A percentile compares a stretch with the other conserved stretches of the same genome.
These are phyloP conservation scores for Cinnamomum chago DNA, from an alignment of 164 flowering plant species.

Conservation along the genomic window DNA sequence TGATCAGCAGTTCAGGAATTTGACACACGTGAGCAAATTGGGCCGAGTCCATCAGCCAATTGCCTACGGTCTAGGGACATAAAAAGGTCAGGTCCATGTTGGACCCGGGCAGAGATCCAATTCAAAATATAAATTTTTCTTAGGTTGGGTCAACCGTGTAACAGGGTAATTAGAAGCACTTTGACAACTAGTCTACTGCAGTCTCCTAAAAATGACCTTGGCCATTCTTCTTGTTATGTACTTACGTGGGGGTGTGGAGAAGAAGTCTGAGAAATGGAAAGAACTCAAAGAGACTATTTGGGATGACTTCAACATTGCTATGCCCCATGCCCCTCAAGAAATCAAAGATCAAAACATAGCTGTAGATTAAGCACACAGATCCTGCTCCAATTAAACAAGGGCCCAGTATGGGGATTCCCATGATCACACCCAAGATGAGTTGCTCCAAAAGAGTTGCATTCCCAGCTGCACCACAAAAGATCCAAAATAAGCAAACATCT, in stretches of 20 bases:
- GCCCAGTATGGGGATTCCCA: slow-evolving; percentile 60
- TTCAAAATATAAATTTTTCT: too few species aligned
- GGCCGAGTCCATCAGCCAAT: too few species aligned
- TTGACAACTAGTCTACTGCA: too few species aligned
- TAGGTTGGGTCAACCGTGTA: too few species aligned
- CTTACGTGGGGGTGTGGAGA: slow-evolving; percentile 81
- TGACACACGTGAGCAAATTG: too few species aligned
- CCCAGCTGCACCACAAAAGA: slow-evolving; percentile 52
- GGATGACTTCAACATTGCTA: slow-evolving; percentile 62
- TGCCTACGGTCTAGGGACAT: too few species aligned
- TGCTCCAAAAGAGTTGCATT: slow-evolving; percentile 72
- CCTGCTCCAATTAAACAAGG: slow-evolving; percentile 49
- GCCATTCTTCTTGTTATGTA: background rate
- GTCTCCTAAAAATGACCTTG: too few species aligned
- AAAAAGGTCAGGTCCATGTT: too few species aligned
- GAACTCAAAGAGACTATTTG: slow-evolving; percentile 42
- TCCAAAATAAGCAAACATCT: background rate
- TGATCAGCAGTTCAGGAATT: too few species aligned
- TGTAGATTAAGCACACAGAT: slow-evolving; percentile 45
- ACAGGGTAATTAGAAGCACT: too few species aligned
- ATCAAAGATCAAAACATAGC: slow-evolving; percentile 61
- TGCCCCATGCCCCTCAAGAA: slow-evolving; percentile 76
- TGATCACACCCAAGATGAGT: slow-evolving; percentile 36
- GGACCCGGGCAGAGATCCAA: too few species aligned
- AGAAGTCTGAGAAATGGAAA: slow-evolving; percentile 67